Evolutionary conservation across 306 rosid species (phyloP).

Genomic region (Lathyrus tuberosus): DNA sequence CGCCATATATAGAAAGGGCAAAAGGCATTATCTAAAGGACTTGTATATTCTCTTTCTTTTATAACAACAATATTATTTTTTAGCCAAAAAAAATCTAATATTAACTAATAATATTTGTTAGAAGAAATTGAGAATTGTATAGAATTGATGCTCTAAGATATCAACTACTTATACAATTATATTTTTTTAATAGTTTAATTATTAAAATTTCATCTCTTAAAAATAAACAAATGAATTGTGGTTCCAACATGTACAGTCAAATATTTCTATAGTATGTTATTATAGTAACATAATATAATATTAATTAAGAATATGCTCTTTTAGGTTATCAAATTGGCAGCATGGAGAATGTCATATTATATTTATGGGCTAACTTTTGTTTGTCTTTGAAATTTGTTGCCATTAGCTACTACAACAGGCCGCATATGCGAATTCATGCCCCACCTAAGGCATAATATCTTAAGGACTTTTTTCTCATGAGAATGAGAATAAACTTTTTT

Average conservation of each 20-base stretch:
- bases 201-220: too few species aligned
- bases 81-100: background rate
- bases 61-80: background rate
- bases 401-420: slow-evolving; percentile 30
- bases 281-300: background rate
- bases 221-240: too few species aligned
- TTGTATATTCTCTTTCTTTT: background rate
- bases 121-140: too few species aligned
- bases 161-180: too few species aligned
- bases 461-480: background rate
- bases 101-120: too few species aligned
- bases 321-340: slow-evolving; percentile 23
- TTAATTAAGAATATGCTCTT: background rate
- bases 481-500: background rate
- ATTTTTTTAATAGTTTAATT: too few species aligned
- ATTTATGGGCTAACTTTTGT: slow-evolving; percentile 26
- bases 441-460: background rate
- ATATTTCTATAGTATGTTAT: background rate
- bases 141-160: too few species aligned
- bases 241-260: too few species aligned
- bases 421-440: slow-evolving; percentile 6
- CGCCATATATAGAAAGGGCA: background rate
- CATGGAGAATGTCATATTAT: slow-evolving; percentile 33
- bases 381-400: slow-evolving; percentile 7
- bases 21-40: slow-evolving; percentile 13